These are phyloP conservation scores for Vicia faba DNA, from an alignment of 306 rosid genomes.

Conservation along the genomic window DNA sequence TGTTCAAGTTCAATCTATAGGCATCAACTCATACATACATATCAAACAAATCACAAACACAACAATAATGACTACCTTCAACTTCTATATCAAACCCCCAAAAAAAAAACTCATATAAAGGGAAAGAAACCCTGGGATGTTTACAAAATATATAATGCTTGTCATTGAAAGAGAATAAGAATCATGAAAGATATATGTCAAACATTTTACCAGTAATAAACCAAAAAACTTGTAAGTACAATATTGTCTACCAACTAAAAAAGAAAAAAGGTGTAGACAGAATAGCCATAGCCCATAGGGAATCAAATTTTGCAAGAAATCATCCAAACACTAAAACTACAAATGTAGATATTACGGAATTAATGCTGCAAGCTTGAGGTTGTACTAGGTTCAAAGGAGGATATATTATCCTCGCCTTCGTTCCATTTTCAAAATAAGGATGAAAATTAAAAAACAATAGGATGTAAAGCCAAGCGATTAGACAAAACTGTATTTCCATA, in stretches of 20 bases:
- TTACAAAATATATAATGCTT: conserved; percentile 16
- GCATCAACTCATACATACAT: conserved; percentile 3
- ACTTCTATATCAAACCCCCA: not conserved
- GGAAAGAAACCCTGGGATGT: conserved; percentile 4
- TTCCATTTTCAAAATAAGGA: conserved; percentile 3
- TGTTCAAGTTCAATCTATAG: conserved; percentile 10
- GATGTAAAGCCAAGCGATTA: conserved; percentile 9
- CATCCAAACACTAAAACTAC: conserved; percentile 8
- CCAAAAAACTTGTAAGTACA: not conserved
- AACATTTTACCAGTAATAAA: not conserved
- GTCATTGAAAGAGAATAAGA: conserved; percentile 9
- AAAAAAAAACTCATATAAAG: not conserved
- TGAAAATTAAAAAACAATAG: conserved; percentile 9
- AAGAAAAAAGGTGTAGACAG: not conserved
- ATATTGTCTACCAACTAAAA: not conserved
- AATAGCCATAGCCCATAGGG: conserved; percentile 12
- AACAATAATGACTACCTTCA: not conserved
- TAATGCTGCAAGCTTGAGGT: conserved; percentile 20
- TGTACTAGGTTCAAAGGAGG: conserved; percentile 8
- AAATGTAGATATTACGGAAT: not conserved
- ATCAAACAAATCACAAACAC: not conserved
- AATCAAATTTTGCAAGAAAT: conserved; percentile 9
- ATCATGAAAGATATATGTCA: conserved; percentile 17
- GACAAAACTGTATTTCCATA: conserved; percentile 23
- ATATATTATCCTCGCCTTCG: conserved; percentile 3